Base-by-base conservation (phyloP, 2,329 filamentous ascomycete genomes). In the Chrysoporthe cubensis region DNA sequence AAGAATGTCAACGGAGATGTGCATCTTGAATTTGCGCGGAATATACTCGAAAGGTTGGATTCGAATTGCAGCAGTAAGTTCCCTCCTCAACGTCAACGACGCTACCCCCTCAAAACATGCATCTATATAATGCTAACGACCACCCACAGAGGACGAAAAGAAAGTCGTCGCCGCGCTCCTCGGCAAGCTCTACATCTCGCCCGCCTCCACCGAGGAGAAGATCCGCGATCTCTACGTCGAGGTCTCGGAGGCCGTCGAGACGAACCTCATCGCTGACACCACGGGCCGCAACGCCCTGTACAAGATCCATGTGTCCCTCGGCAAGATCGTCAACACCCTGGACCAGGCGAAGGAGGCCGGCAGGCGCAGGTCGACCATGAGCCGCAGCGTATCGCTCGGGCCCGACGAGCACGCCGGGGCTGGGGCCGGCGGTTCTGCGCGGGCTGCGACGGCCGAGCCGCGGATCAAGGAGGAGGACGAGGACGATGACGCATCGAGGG, bases 141-240 rank as follows among this genome's bases (percentile, higher is more conserved):
- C 16, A 21, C 64, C 75, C 81, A 76, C 75, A 90, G 91, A 92
- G 76, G 94, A 97, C 71, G 94, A 97, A 78, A 93, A 92, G 80
- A 97, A 96, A 77, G 85, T 90, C 1, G 81, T 96, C 11, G 88
- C 92, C 40, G 86, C 89, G 0, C 87, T 97, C 60, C 85, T 98
- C 1, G 89, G 89, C 71, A 98, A 97, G 79, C 83, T 97, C 1
- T 89, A 94, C 75, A 85, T 98, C 60, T 89, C 90, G 1, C 86
- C 92, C 0, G 83, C 90, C 1, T 89, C 88, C 0, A 83, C 83
- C 0, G 84, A 88, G 70, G 82, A 85, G 32, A 87, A 87, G 73
- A 80, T 90, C 69, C 81, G 87, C 71, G 81, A 85, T 50, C 75
- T 88, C 46, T 89, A 90, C 76, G 81, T 84, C 43, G 82, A 87